These are phyloP conservation scores for Beauveria caledonica DNA, from an alignment of 2,329 filamentous ascomycete genomes.

Conservation along the genomic window DNA sequence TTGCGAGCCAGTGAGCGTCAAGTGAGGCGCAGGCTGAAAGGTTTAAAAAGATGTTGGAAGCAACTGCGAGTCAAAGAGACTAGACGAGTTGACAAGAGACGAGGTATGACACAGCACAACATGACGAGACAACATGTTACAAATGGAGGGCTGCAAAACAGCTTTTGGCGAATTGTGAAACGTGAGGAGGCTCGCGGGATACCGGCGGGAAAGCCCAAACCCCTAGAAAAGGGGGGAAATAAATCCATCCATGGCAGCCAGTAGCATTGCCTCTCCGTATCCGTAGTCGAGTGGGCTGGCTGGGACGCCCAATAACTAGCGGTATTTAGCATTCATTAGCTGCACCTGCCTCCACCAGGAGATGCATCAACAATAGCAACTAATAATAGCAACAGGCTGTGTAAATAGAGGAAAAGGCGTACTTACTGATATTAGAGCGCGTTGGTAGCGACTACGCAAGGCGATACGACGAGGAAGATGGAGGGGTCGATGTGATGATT, in stretches of 20 bases:
- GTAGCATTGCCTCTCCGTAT: too few species aligned
- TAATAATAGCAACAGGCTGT: conserved; percentile 1
- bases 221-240: not conserved
- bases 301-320: not conserved
- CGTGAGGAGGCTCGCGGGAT: not conserved
- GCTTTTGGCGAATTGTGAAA: not conserved
- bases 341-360: not conserved
- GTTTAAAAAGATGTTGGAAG: not conserved
- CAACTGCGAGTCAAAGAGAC: not conserved
- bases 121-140: not conserved
- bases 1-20: not conserved
- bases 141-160: not conserved
- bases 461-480: too few species aligned
- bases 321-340: not conserved
- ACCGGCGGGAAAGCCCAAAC: not conserved
- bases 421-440: not conserved
- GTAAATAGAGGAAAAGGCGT: not conserved
- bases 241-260: too few species aligned
- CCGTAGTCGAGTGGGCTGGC: not conserved
- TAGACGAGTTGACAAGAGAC: not conserved
- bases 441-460: not conserved
- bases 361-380: not conserved
- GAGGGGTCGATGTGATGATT: too few species aligned
- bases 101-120: not conserved
- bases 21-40: not conserved